Evolutionary conservation across 116 monocot genomes (phyloP).

Genomic region (Posidonia oceanica): DNA sequence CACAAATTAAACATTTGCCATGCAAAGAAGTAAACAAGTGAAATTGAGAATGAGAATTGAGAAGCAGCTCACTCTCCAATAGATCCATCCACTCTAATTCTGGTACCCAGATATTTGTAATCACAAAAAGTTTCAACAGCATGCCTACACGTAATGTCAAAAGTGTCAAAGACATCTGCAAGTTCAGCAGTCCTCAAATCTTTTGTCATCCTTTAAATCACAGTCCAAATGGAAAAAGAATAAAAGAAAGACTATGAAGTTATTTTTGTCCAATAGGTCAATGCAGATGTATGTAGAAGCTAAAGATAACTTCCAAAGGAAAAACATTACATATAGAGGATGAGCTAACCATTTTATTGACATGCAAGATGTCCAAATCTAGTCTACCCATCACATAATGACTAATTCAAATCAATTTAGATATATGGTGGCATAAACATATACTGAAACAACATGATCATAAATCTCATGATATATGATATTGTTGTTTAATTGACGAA

Average conservation of each 20-base stretch:
- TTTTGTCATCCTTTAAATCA: neutral
- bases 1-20: neutral
- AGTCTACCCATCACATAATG: too few species aligned
- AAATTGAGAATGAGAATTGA: neutral
- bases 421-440: too few species aligned
- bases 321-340: neutral
- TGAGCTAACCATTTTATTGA: neutral
- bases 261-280: neutral
- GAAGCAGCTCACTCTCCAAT: constrained; percentile 82
- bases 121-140: constrained; percentile 65
- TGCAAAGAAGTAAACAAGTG: neutral
- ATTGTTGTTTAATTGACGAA: too few species aligned
- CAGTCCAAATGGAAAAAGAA: neutral
- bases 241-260: neutral
- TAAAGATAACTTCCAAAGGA: neutral
- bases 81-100: constrained; percentile 77
- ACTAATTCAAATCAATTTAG: too few species aligned
- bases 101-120: constrained; percentile 86
- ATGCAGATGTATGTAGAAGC: neutral
- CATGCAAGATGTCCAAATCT: neutral
- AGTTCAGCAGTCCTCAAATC: neutral
- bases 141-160: constrained; percentile 28
- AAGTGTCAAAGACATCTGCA: constrained; percentile 1
- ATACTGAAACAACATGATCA: too few species aligned
- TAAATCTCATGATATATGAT: too few species aligned